Evolutionary conservation across 2,329 filamentous ascomycete species (phyloP).

Genomic region (Xylariaceae sp.): DNA sequence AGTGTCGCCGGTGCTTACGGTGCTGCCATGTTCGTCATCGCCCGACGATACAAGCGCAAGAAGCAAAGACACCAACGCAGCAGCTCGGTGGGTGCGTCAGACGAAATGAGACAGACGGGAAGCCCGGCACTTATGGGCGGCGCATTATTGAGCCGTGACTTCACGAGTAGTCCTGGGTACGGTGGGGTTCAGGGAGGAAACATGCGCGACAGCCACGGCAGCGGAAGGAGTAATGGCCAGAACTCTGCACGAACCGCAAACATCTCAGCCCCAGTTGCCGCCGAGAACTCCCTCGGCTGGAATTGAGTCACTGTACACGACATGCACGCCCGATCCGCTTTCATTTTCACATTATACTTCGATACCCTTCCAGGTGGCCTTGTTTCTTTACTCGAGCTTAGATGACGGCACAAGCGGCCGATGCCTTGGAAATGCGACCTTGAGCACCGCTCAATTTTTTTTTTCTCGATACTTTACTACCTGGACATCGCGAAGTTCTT

Average conservation of each 20-base stretch:
- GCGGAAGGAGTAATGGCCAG: conserved; percentile 54
- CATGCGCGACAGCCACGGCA: conserved; percentile 57
- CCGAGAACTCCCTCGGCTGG: conserved; percentile 94
- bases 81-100: conserved; percentile 62
- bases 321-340: conserved; percentile 26
- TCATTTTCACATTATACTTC: conserved; percentile 32
- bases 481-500: conserved; percentile 22
- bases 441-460: conserved; percentile 24
- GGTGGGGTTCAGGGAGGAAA: conserved; percentile 40
- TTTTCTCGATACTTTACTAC: conserved; percentile 29
- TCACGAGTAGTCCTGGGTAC: conserved; percentile 41
- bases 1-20: conserved; percentile 82
- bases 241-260: conserved; percentile 55
- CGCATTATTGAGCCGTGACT: conserved; percentile 54
- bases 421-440: conserved; percentile 25
- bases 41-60: conserved; percentile 85
- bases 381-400: conserved; percentile 12
- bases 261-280: conserved; percentile 86
- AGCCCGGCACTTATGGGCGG: conserved; percentile 68
- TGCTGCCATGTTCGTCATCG: conserved; percentile 90
- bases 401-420: conserved; percentile 17
- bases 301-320: conserved; percentile 56
- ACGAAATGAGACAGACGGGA: conserved; percentile 51
- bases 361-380: conserved; percentile 40
- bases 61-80: conserved; percentile 71